Percentiles rank a stretch among this genome's conserved stretches.
Evolutionary conservation across 768 basidiomycete genomes (phyloP).

Genomic region (Tylopilus sp.): DNA sequence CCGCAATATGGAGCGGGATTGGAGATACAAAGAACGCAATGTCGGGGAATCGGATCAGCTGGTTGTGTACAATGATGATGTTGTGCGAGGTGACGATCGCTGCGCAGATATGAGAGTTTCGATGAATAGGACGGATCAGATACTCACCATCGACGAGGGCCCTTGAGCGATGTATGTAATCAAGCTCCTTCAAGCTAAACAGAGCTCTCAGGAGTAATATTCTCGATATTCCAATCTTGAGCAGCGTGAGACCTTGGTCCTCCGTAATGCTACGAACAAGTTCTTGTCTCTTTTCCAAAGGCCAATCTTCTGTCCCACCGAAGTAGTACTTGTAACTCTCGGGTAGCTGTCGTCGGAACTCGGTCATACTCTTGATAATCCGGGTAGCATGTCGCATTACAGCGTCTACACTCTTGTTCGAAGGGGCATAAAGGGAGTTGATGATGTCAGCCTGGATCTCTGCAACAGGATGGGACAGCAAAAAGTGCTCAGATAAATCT

Average conservation of each 20-base stretch:
- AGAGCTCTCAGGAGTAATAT: slow-evolving; percentile 75
- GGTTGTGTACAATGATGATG: slow-evolving; percentile 79
- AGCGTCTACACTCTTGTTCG: slow-evolving; percentile 62
- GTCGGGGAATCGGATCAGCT: slow-evolving; percentile 80
- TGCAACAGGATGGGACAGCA: slow-evolving; percentile 68
- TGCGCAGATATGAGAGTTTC: slow-evolving; percentile 25
- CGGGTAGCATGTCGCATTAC: slow-evolving; percentile 76
- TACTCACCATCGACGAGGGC: slow-evolving; percentile 75
- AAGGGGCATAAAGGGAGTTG: slow-evolving; percentile 78
- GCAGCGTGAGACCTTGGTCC: slow-evolving; percentile 76
- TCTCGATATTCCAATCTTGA: slow-evolving; percentile 80
- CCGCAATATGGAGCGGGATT: slow-evolving; percentile 84
- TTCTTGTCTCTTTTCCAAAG: slow-evolving; percentile 57
- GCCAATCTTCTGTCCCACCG: slow-evolving; percentile 74
- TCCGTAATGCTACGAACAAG: slow-evolving; percentile 74
- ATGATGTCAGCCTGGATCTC: slow-evolving; percentile 89
- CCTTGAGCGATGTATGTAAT: slow-evolving; percentile 59
- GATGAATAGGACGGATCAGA: not conserved
- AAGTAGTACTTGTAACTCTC: slow-evolving; percentile 75
- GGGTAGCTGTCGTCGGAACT: slow-evolving; percentile 66
- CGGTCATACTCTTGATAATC: slow-evolving; percentile 73
- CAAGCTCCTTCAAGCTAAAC: slow-evolving; percentile 72
- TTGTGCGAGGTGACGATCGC: slow-evolving; percentile 88
- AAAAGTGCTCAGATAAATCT: slow-evolving; percentile 78
- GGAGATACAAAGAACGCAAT: slow-evolving; percentile 88